Evolutionary conservation across 2,329 filamentous ascomycete genomes (phyloP), one percentile per base, ranked within the genome.

Genomic region (Colletotrichum zoysiae): DNA sequence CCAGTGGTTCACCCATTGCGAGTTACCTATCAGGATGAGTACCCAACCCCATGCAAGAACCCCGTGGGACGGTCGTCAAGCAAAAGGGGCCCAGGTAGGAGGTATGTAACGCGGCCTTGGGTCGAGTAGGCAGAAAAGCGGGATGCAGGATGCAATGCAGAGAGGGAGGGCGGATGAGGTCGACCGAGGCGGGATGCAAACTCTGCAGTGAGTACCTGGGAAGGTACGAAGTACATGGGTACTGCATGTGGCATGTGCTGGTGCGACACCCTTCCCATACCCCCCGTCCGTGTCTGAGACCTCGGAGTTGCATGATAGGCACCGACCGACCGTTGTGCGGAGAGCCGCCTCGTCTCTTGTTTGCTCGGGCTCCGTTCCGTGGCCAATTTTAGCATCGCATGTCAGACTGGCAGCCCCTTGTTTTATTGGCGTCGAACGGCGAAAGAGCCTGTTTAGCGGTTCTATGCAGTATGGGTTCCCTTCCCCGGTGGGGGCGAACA

Each of bases 201-300:
- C 16, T 58, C 56, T 53, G 46, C n/a, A 20, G 56, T 57, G 23
- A 8, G 56, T 56, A 35, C 57, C 33, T 30, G 4, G 30, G 3
- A 4, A 30, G 30, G 30, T 30, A 30, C 30, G 0, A 30, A 3
- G 30, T 30, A 30, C 30, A 30, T 30, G 3, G 2, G 2, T 26
- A 30, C 30, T 30, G 30, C 30, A 30, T 30, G 30, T 30, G 30
- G 61, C 46, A 53, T 55, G 35, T 50, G 61, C 56, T 71, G 48
- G 66, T 70, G 70, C 59, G 65, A 72, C 70, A 61, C 46, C 12
- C 53, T 64, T 38, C 69, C 63, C 53, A 63, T 58, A 63, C 57
- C 64, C 46, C 46, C 69, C 60, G 65, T 59, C n/a, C 14, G 58
- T 67, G 68, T 71, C 58, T 72, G 70, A 72, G 70, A 72, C 70